Conservation (phyloP, 2,329 filamentous ascomycete species). For the Xylariomycetidae sp. region DNA sequence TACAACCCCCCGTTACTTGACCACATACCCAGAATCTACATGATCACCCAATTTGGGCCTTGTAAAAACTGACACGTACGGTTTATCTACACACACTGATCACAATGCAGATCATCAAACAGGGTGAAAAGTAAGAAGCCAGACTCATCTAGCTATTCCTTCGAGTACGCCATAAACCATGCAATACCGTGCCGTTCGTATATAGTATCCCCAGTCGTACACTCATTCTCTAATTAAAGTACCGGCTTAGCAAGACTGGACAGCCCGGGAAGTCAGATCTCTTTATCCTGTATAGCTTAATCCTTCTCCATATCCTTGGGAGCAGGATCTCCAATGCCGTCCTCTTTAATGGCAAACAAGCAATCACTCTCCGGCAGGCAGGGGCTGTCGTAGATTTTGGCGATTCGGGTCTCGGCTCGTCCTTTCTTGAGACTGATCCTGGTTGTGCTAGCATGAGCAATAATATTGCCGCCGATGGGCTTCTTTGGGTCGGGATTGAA, state of each 20-base stretch:
- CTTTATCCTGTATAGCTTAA: too few species aligned
- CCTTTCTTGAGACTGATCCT: conserved; percentile 94
- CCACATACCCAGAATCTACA: too few species aligned
- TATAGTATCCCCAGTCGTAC: conserved; percentile 12
- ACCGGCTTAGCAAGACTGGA: too few species aligned
- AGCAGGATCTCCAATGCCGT: conserved; percentile 91
- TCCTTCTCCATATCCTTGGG: conserved; percentile 90
- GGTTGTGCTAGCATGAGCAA: conserved; percentile 94
- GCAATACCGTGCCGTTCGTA: conserved; percentile 12
- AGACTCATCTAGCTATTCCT: too few species aligned
- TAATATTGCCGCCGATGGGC: conserved; percentile 97
- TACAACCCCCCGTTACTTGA: too few species aligned
- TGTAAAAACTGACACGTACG: too few species aligned
- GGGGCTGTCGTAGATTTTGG: conserved; percentile 98
- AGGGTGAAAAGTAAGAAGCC: too few species aligned
- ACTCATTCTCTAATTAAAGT: conserved; percentile 11
- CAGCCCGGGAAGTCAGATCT: too few species aligned
- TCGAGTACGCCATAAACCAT: conserved; percentile 19
- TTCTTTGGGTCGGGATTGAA: conserved; percentile 99
- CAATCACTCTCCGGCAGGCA: conserved; percentile 96
- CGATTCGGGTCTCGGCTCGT: conserved; percentile 88
- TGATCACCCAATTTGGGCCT: too few species aligned
- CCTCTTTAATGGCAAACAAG: conserved; percentile 93
- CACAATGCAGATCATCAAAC: too few species aligned
- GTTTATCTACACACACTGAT: too few species aligned